Evolutionary conservation across 352 stramenopile species (phyloP).

Genomic region (Phytophthora rubi): DNA sequence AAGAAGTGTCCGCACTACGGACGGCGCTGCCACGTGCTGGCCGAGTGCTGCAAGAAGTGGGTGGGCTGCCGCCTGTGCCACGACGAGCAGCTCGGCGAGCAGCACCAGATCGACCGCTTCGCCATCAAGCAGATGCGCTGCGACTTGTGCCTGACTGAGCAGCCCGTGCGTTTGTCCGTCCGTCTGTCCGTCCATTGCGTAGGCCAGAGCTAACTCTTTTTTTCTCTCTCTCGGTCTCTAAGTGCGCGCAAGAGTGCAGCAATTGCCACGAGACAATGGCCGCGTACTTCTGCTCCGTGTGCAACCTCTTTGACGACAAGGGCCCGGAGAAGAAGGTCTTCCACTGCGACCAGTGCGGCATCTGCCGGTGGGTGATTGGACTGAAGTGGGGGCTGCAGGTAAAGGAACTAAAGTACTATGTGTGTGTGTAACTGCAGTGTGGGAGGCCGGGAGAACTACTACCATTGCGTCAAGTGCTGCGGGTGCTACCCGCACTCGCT

Average conservation of each 20-base stretch:
- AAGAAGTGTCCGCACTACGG: slow-evolving; percentile 64
- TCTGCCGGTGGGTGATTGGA: slow-evolving; percentile 56
- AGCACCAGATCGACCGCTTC: slow-evolving; percentile 82
- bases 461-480: slow-evolving; percentile 80
- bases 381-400: neutral
- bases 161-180: slow-evolving; percentile 47
- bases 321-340: slow-evolving; percentile 70
- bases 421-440: slow-evolving; percentile 40
- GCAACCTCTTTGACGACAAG: slow-evolving; percentile 81
- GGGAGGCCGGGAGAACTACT: slow-evolving; percentile 79
- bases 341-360: slow-evolving; percentile 79
- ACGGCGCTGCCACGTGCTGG: slow-evolving; percentile 69
- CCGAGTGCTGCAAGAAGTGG: slow-evolving; percentile 78
- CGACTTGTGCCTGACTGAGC: slow-evolving; percentile 58
- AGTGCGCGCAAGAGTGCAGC: slow-evolving; percentile 64
- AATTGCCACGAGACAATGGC: slow-evolving; percentile 58
- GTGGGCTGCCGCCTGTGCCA: slow-evolving; percentile 80
- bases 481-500: slow-evolving; percentile 81
- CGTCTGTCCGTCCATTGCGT: neutral
- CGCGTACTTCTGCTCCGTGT: slow-evolving; percentile 69
- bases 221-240: neutral
- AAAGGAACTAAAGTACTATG: neutral
- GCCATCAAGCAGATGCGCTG: slow-evolving; percentile 77
- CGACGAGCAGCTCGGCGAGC: slow-evolving; percentile 49
- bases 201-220: neutral